Percentiles rank a stretch among this genome's conserved stretches.
These are phyloP conservation scores for Thermothielavioides terrestris DNA, from an alignment of 495 filamentous ascomycete genomes.

Conservation along the genomic window DNA sequence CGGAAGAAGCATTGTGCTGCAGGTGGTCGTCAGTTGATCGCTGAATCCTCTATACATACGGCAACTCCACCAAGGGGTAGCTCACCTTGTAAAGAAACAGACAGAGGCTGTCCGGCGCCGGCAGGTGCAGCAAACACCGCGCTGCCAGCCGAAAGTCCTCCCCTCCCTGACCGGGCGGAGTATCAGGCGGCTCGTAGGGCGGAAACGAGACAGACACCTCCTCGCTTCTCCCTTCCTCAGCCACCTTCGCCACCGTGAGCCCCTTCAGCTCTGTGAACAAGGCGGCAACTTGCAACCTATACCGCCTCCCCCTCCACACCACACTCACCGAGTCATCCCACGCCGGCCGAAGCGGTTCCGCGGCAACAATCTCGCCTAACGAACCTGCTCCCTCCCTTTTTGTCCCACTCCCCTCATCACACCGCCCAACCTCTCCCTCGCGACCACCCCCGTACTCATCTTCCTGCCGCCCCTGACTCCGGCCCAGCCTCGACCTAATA, in stretches of 20 bases:
- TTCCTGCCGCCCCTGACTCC: constrained; percentile 19
- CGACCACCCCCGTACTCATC: background rate
- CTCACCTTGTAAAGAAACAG: constrained; percentile 40
- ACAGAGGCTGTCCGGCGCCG: constrained; percentile 25
- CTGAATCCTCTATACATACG: too few relatives aligned
- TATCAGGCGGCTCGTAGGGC: constrained; percentile 21
- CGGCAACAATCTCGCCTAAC: constrained; percentile 17
- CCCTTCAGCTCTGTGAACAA: constrained; percentile 23
- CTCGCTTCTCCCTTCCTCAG: constrained; percentile 11
- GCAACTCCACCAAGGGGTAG: background rate
- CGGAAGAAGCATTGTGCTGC: constrained; percentile 26
- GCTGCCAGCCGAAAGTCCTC: constrained; percentile 32
- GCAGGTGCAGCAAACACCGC: constrained; percentile 29
- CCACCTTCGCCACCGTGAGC: constrained; percentile 10
- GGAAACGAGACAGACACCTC: constrained; percentile 15
- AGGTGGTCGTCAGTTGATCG: background rate
- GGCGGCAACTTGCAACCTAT: constrained; percentile 31
- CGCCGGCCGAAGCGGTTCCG: constrained; percentile 32
- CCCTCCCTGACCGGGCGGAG: constrained; percentile 19
- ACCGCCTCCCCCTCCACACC: constrained; percentile 17
- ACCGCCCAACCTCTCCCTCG: too few relatives aligned
- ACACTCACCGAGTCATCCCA: constrained; percentile 35
- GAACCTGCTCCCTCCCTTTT: constrained; percentile 5
- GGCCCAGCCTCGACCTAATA: too few relatives aligned
- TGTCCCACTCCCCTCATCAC: background rate